Conservation (phyloP, 2,329 filamentous ascomycete species). For the Aspergillus fumigatiaffinis region DNA sequence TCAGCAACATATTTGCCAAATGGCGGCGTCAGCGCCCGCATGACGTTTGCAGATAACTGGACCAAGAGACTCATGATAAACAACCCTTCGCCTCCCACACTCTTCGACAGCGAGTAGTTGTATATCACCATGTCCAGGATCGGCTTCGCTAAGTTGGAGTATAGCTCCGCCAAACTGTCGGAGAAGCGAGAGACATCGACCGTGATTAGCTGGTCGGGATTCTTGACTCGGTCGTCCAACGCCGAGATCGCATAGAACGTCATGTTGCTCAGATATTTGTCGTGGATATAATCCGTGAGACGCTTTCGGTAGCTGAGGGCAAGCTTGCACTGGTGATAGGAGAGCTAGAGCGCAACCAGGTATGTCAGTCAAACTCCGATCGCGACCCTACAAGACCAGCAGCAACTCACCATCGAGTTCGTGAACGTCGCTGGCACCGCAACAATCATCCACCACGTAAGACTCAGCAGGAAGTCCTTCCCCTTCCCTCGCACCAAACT, state of each 20-base stretch:
- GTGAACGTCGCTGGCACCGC: conserved; percentile 95
- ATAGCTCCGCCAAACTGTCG: conserved; percentile 88
- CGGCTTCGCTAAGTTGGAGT: conserved; percentile 94
- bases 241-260: conserved; percentile 97
- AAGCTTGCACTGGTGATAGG: conserved; percentile 93
- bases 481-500: conserved; percentile 87
- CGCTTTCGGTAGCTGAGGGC: conserved; percentile 89
- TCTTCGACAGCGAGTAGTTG: conserved; percentile 88
- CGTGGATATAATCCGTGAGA: conserved; percentile 90
- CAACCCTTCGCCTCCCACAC: conserved; percentile 91
- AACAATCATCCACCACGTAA: conserved; percentile 98
- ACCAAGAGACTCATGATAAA: conserved; percentile 94
- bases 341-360: conserved; percentile 57
- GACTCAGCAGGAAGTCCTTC: conserved; percentile 78
- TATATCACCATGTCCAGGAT: conserved; percentile 95
- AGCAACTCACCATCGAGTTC: conserved; percentile 80
- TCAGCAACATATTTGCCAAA: conserved; percentile 98
- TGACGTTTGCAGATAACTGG: conserved; percentile 85
- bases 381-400: neutral
- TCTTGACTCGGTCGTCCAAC: conserved; percentile 95
- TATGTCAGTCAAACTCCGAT: neutral
- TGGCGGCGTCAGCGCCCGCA: conserved; percentile 90
- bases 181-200: conserved; percentile 97
- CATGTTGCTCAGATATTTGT: conserved; percentile 93
- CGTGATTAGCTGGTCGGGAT: conserved; percentile 94